Evolutionary conservation across 2,329 filamentous ascomycete genomes (phyloP).

Genomic region (Penicillium sp.): DNA sequence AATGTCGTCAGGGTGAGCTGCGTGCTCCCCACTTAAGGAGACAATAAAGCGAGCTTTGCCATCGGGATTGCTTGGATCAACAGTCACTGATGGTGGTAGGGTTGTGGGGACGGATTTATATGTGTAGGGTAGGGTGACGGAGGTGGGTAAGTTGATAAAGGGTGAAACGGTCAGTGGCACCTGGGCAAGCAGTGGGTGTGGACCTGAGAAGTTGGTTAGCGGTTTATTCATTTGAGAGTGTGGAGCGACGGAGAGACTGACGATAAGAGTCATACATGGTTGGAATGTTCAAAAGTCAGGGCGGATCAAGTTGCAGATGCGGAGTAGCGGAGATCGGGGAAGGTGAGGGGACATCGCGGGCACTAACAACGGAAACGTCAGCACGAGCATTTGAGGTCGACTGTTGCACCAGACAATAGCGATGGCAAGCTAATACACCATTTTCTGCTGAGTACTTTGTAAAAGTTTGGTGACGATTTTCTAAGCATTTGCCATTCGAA

Average conservation of each 20-base stretch:
- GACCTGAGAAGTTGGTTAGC: constrained; percentile 49
- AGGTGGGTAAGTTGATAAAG: constrained; percentile 84
- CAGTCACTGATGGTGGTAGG: constrained; percentile 70
- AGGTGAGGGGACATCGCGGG: not conserved
- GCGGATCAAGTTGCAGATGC: not conserved
- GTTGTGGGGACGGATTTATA: constrained; percentile 88
- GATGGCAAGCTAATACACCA: not conserved
- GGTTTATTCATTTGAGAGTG: not conserved
- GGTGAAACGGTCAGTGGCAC: constrained; percentile 91
- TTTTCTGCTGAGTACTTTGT: too few species aligned
- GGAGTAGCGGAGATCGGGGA: constrained; percentile 8
- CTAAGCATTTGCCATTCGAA: too few species aligned
- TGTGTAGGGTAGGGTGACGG: constrained; percentile 90
- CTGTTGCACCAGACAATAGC: not conserved
- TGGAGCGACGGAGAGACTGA: constrained; percentile 26
- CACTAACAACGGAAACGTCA: not conserved
- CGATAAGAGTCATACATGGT: constrained; percentile 49
- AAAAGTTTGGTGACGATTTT: too few species aligned
- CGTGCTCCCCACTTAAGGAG: constrained; percentile 73
- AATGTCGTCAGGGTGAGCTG: constrained; percentile 85
- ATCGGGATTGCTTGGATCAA: constrained; percentile 47
- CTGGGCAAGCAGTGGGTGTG: constrained; percentile 86
- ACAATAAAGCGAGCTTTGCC: constrained; percentile 68
- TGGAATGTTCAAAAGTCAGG: not conserved
- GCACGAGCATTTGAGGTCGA: not conserved